phyloP scores from a whole-genome alignment of 495 filamentous ascomycete genomes.

The Oidiodendron maius region DNA sequence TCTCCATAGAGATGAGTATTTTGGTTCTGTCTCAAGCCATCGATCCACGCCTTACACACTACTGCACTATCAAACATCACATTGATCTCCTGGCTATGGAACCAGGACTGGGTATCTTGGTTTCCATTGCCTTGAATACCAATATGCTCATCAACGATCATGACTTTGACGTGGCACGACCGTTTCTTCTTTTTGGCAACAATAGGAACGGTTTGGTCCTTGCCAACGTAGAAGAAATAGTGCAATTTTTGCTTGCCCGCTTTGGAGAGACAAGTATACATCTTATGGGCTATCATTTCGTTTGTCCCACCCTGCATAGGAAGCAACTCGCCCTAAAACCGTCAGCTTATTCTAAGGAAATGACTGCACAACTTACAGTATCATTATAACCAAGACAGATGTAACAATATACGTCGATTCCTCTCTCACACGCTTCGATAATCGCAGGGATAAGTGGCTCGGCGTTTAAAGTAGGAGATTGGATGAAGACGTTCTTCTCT shows the following conservation, averaged over 20 bases:
- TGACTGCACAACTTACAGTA: constrained; percentile 29
- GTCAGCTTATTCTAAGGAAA: not conserved
- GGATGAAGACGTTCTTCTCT: constrained; percentile 57
- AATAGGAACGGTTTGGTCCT: constrained; percentile 63
- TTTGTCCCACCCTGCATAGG: constrained; percentile 73
- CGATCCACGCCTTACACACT: constrained; percentile 58
- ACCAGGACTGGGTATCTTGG: constrained; percentile 78
- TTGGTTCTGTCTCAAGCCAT: constrained; percentile 59
- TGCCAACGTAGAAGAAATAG: constrained; percentile 63
- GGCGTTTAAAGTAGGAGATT: constrained; percentile 72
- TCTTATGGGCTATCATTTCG: constrained; percentile 55
- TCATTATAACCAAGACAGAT: constrained; percentile 77
- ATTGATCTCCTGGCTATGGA: constrained; percentile 71
- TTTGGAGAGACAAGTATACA: constrained; percentile 45
- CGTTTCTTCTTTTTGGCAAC: constrained; percentile 54
- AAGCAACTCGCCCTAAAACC: constrained; percentile 56
- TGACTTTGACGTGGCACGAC: constrained; percentile 69
- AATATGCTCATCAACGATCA: constrained; percentile 63
- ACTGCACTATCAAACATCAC: constrained; percentile 57
- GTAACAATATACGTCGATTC: constrained; percentile 60
- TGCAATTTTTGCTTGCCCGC: constrained; percentile 43
- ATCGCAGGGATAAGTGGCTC: constrained; percentile 58
- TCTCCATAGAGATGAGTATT: constrained; percentile 61
- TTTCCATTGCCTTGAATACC: constrained; percentile 72
- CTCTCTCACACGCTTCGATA: constrained; percentile 55